phyloP scores from a whole-genome alignment of 2,329 filamentous ascomycete species.

The Colletotrichum australisinense region DNA sequence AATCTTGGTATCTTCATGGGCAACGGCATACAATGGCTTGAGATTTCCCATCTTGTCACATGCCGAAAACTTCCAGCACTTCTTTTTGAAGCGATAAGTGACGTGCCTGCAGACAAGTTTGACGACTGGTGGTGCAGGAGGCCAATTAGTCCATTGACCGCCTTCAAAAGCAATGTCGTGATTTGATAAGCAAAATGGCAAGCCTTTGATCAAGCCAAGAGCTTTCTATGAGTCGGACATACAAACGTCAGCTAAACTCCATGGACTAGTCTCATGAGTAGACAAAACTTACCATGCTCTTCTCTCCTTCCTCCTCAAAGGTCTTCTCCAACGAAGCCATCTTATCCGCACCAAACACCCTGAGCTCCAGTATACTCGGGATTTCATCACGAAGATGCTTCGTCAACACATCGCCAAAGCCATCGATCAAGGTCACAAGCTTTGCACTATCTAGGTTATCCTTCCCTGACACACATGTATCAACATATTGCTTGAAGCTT shows the following conservation, averaged over 20 bases:
- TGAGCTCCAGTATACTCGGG: conserved; percentile 42
- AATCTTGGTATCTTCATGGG: neutral
- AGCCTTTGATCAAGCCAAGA: conserved; percentile 35
- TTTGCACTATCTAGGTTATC: conserved; percentile 43
- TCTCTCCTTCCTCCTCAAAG: conserved; percentile 35
- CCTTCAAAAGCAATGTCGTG: conserved; percentile 41
- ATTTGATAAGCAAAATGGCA: conserved; percentile 38
- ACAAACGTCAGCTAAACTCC: neutral
- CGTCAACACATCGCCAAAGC: conserved; percentile 43
- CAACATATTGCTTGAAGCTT: conserved; percentile 42
- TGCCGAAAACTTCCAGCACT: conserved; percentile 42
- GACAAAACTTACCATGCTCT: conserved; percentile 38
- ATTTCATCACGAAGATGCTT: conserved; percentile 49
- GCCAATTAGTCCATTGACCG: conserved; percentile 44
- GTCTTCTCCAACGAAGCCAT: conserved; percentile 36
- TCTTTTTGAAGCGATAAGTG: conserved; percentile 37
- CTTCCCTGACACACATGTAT: conserved; percentile 37
- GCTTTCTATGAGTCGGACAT: conserved; percentile 35
- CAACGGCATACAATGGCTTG: conserved; percentile 41
- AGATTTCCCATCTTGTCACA: conserved; percentile 39
- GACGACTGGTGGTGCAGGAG: conserved; percentile 36
- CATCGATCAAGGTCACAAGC: conserved; percentile 43
- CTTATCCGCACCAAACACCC: conserved; percentile 40
- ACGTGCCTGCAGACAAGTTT: conserved; percentile 36
- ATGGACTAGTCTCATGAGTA: neutral